phyloP scores from a whole-genome alignment of 2,329 filamentous ascomycete species.

The Ophiosphaerella herpotricha region DNA sequence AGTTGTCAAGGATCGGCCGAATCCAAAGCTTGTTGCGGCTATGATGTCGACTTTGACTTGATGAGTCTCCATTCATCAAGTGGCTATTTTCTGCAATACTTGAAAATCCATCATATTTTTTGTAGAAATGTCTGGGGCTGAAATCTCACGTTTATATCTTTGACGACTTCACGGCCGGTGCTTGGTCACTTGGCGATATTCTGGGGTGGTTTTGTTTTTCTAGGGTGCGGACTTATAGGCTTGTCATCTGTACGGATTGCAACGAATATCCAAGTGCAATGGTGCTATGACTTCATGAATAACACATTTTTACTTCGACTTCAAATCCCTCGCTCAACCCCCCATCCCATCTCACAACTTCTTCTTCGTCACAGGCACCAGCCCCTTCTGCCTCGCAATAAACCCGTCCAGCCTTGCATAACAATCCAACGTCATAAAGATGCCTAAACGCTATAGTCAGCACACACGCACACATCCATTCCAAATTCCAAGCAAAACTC shows the following conservation, averaged over 20 bases:
- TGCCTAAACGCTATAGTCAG: constrained; percentile 12
- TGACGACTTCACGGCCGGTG: constrained; percentile 4
- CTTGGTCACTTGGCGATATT: background rate
- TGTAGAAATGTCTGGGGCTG: background rate
- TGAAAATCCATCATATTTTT: no score
- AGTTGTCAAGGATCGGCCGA: constrained; percentile 35
- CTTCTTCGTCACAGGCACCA: constrained; percentile 32
- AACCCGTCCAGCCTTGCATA: constrained; percentile 39
- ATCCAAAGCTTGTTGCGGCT: constrained; percentile 51
- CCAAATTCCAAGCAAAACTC: constrained; percentile 16
- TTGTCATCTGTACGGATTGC: no score
- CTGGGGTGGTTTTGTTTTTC: background rate
- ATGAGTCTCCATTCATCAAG: background rate
- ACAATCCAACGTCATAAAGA: constrained; percentile 45
- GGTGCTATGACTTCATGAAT: background rate
- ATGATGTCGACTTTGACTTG: constrained; percentile 51
- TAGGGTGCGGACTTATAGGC: constrained; percentile 1
- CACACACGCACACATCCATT: background rate
- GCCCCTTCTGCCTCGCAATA: constrained; percentile 27
- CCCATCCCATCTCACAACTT: constrained; percentile 8
- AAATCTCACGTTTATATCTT: background rate
- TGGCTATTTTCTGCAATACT: no score
- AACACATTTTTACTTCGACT: no score
- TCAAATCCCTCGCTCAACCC: background rate
- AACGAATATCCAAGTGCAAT: background rate